Evolutionary conservation across 139 green algal species (phyloP).

Genomic region (Chlorella ohadii): DNA sequence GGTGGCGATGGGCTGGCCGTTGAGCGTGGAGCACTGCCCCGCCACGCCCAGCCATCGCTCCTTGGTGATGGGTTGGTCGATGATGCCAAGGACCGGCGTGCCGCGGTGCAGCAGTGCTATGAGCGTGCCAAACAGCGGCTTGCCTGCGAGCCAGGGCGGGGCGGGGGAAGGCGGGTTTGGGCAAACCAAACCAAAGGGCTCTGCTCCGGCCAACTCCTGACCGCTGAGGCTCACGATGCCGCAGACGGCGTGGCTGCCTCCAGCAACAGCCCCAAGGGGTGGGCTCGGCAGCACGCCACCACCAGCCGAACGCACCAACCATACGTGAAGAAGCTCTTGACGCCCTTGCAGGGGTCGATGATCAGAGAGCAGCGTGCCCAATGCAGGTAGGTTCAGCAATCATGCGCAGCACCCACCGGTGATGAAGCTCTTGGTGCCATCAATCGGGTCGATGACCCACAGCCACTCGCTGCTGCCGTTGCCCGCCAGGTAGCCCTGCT

Average conservation of each 20-base stretch:
- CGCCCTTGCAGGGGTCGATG: no score
- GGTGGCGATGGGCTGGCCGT: constrained; percentile 74
- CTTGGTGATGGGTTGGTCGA: constrained; percentile 93
- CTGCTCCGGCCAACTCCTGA: no score
- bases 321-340: no score
- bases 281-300: no score
- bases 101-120: constrained; percentile 92
- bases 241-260: no score
- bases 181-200: no score
- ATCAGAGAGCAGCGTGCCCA: no score
- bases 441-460: constrained; percentile 99
- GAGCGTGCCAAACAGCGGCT: constrained; percentile 97
- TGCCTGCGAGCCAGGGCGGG: constrained; percentile 71
- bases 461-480: constrained; percentile 61
- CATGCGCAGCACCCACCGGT: constrained; percentile 69
- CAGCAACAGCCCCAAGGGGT: no score
- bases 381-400: no score
- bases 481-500: constrained; percentile 75
- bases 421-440: constrained; percentile 99
- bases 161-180: background rate
- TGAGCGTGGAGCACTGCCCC: constrained; percentile 85
- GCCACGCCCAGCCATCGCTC: constrained; percentile 94
- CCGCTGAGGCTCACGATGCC: no score
- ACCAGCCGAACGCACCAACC: no score
- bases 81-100: constrained; percentile 91